A percentile compares a stretch with the other conserved stretches of the same genome.
Conservation (phyloP, 495 filamentous ascomycete species). For the Beverwykella pulmonaria region DNA sequence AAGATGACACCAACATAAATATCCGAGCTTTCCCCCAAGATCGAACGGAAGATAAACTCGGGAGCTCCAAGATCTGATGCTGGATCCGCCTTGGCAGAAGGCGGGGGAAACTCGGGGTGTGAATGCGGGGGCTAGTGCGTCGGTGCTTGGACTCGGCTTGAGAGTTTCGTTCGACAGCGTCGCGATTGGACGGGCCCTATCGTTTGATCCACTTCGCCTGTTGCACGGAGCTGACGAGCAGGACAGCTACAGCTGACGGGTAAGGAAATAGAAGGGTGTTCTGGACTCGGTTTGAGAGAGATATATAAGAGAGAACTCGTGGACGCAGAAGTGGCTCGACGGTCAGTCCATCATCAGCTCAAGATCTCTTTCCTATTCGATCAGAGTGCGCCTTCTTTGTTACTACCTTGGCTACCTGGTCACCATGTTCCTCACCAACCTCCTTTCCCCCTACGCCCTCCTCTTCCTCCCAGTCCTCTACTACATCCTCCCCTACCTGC, state of each 20-base stretch:
- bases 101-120: neutral
- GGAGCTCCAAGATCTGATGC: neutral
- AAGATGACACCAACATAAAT: no score
- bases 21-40: no score
- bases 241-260: no score
- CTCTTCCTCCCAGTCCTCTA: conserved; percentile 58
- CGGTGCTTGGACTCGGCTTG: neutral
- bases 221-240: neutral
- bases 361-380: no score
- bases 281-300: no score
- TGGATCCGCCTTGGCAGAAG: neutral
- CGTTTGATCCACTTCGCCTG: neutral
- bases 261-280: no score
- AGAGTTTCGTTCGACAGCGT: no score
- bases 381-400: neutral
- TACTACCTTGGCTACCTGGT: neutral
- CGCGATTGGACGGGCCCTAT: no score
- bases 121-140: neutral
- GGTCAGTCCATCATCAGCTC: no score
- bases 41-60: neutral
- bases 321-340: no score
- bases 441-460: conserved; percentile 63
- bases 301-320: no score
- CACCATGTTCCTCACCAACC: conserved; percentile 52
- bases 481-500: conserved; percentile 71